Evolutionary conservation across 2,329 filamentous ascomycete genomes (phyloP).

Genomic region (Pseudohalonectria lignicola): DNA sequence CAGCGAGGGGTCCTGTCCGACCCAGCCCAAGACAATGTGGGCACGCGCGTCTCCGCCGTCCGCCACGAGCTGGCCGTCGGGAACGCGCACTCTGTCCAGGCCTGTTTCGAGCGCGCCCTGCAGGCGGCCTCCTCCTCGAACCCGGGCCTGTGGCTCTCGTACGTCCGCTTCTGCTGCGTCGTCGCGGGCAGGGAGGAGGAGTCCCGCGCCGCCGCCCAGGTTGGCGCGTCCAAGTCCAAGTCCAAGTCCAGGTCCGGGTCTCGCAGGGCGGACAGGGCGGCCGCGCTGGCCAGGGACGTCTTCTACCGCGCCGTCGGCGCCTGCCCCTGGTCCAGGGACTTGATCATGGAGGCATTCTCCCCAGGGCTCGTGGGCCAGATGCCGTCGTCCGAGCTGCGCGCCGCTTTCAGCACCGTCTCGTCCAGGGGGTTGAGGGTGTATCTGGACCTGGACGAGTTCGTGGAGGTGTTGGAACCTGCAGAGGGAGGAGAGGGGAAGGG

Average conservation of each 20-base stretch:
- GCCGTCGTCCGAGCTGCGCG: constrained; percentile 34
- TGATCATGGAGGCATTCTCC: constrained; percentile 39
- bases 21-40: constrained; percentile 25
- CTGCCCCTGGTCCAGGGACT: constrained; percentile 37
- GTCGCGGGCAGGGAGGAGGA: constrained; percentile 10
- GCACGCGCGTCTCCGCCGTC: constrained; percentile 37
- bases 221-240: constrained; percentile 6
- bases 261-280: constrained; percentile 14
- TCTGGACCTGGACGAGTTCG: constrained; percentile 8
- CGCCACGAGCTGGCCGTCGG: constrained; percentile 36
- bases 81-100: constrained; percentile 35
- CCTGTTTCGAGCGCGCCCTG: constrained; percentile 42
- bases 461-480: too few relatives aligned
- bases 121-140: constrained; percentile 24
- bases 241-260: constrained; percentile 15
- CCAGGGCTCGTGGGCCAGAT: constrained; percentile 19
- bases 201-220: constrained; percentile 4
- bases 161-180: constrained; percentile 36
- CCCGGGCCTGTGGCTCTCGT: constrained; percentile 35
- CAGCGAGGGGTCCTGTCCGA: constrained; percentile 34
- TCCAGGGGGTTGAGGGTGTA: constrained; percentile 10
- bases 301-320: constrained; percentile 34
- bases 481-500: too few relatives aligned
- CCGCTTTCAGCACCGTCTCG: constrained; percentile 19
- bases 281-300: constrained; percentile 30